These are phyloP conservation scores for Trypanosoma boissoni DNA, from an alignment of 208 protist species.

Conservation along the genomic window DNA sequence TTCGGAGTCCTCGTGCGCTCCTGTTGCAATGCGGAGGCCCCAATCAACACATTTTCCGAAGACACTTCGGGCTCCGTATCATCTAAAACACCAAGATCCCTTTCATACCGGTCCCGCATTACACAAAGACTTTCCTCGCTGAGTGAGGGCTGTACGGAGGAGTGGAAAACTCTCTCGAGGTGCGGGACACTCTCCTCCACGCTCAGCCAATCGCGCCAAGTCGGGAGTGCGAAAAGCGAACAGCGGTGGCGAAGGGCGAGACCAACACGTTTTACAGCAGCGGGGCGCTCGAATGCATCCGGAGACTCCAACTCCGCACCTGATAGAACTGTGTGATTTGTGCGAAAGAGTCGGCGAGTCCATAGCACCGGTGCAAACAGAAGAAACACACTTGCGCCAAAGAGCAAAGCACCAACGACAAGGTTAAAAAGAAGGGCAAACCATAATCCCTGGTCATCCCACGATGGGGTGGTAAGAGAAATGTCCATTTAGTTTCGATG, in stretches of 20 bases:
- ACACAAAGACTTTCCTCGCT: background rate
- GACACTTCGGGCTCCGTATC: background rate
- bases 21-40: background rate
- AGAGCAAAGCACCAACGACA: slow-evolving; percentile 32
- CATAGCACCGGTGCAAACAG: slow-evolving; percentile 43
- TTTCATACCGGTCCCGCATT: background rate
- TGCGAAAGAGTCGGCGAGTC: slow-evolving; percentile 72
- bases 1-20: slow-evolving; percentile 37
- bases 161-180: slow-evolving; percentile 39
- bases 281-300: too few relatives aligned
- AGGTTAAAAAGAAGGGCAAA: slow-evolving; percentile 47
- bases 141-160: background rate
- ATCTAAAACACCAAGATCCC: background rate
- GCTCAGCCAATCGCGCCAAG: slow-evolving; percentile 46
- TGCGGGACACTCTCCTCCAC: slow-evolving; percentile 69
- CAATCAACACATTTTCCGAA: background rate
- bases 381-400: slow-evolving; percentile 35
- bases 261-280: slow-evolving; percentile 52
- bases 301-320: too few relatives aligned
- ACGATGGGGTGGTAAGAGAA: slow-evolving; percentile 26
- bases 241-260: slow-evolving; percentile 50
- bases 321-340: slow-evolving; percentile 78
- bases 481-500: too few relatives aligned
- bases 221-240: slow-evolving; percentile 49
- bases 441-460: slow-evolving; percentile 80